A percentile compares a stretch with the other conserved stretches of the same genome.
Evolutionary conservation across 345 rosid genomes (phyloP).

Genomic region (Eucalyptus shirleyi): DNA sequence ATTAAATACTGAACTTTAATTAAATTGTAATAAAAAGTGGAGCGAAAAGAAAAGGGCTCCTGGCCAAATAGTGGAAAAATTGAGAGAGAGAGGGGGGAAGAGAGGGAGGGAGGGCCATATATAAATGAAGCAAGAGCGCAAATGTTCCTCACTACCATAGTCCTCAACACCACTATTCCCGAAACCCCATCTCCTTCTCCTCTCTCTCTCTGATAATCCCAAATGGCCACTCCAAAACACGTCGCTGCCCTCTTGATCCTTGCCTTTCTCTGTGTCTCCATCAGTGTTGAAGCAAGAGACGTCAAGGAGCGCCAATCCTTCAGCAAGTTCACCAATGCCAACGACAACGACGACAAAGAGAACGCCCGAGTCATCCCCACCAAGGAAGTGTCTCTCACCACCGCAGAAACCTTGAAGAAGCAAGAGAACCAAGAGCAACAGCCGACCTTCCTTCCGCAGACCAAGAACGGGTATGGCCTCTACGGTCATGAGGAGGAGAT

Average conservation of each 20-base stretch:
- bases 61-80: neutral
- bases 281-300: neutral
- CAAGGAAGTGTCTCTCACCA: neutral
- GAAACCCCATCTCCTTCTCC: neutral
- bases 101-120: neutral
- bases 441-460: slow-evolving; percentile 21
- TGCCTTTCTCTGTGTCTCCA: neutral
- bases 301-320: slow-evolving; percentile 27
- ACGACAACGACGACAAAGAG: neutral
- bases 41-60: neutral
- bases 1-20: neutral
- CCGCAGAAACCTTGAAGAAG: neutral
- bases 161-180: neutral
- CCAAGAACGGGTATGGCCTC: slow-evolving; percentile 38
- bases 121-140: neutral
- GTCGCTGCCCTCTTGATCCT: neutral
- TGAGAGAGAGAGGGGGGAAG: neutral
- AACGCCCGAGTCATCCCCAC: neutral
- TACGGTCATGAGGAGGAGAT: slow-evolving; percentile 25
- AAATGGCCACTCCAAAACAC: neutral
- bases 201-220: neutral
- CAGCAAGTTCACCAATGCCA: slow-evolving; percentile 10
- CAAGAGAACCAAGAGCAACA: neutral
- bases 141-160: neutral
- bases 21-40: neutral